phyloP scores from a whole-genome alignment of 805 yeast species.

The Candida orba region DNA sequence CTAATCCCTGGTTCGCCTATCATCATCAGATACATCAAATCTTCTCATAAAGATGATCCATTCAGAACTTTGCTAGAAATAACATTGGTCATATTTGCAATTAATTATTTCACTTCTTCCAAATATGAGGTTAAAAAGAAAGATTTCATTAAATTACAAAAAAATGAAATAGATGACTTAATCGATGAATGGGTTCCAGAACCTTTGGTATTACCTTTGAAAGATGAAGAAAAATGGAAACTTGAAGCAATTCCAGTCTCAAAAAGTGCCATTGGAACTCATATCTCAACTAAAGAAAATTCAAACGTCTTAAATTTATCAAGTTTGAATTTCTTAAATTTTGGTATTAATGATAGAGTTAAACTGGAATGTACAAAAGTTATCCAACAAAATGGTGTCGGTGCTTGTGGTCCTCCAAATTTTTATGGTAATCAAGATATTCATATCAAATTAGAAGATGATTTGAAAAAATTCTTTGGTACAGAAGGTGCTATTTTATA shows the following conservation, averaged over 20 bases:
- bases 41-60: constrained; percentile 92
- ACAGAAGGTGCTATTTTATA: constrained; percentile 76
- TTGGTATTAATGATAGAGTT: constrained; percentile 43
- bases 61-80: constrained; percentile 79
- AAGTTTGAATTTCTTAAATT: constrained; percentile 62
- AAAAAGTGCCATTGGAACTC: constrained; percentile 39
- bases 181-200: constrained; percentile 91
- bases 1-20: constrained; percentile 49
- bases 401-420: constrained; percentile 98
- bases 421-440: constrained; percentile 94
- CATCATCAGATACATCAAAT: constrained; percentile 62
- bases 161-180: constrained; percentile 69
- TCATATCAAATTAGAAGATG: constrained; percentile 73
- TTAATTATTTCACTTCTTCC: constrained; percentile 71
- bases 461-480: constrained; percentile 66
- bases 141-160: constrained; percentile 53
- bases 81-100: constrained; percentile 69
- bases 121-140: constrained; percentile 70
- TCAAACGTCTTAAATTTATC: constrained; percentile 55
- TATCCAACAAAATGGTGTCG: constrained; percentile 77
- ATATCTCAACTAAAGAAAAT: constrained; percentile 21
- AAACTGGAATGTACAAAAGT: constrained; percentile 46
- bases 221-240: constrained; percentile 51
- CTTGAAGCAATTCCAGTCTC: constrained; percentile 57
- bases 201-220: constrained; percentile 56